These are phyloP conservation scores for Acanthamoeba quina DNA, from an alignment of 208 protist genomes.

Conservation along the genomic window DNA sequence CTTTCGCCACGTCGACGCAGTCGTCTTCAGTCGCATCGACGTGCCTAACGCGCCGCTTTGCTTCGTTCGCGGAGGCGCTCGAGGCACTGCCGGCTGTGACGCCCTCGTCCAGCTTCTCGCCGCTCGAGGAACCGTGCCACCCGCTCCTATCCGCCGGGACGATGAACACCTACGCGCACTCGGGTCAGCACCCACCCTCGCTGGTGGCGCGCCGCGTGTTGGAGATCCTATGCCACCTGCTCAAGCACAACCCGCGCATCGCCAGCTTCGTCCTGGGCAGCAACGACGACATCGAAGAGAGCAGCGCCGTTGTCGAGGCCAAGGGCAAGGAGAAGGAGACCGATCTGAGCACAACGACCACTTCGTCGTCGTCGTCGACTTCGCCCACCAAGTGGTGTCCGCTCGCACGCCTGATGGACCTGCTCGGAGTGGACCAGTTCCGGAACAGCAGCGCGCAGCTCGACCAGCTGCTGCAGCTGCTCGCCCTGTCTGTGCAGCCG, in stretches of 20 bases:
- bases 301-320: background rate
- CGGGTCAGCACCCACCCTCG: slow-evolving; percentile 66
- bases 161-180: slow-evolving; percentile 62
- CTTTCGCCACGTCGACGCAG: background rate
- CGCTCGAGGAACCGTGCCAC: slow-evolving; percentile 54
- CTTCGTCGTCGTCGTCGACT: background rate
- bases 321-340: background rate
- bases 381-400: slow-evolving; percentile 49
- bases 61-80: slow-evolving; percentile 66
- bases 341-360: background rate
- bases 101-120: slow-evolving; percentile 63
- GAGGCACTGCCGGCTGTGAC: slow-evolving; percentile 33
- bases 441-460: slow-evolving; percentile 67
- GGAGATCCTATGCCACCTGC: slow-evolving; percentile 68
- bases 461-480: slow-evolving; percentile 52
- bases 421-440: slow-evolving; percentile 66
- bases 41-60: background rate
- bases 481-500: slow-evolving; percentile 60
- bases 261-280: slow-evolving; percentile 60
- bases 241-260: slow-evolving; percentile 72
- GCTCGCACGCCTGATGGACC: slow-evolving; percentile 56
- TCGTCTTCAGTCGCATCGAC: background rate
- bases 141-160: slow-evolving; percentile 41
- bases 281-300: background rate
- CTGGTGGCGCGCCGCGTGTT: slow-evolving; percentile 53